A percentile compares a stretch with the other conserved stretches of the same genome.
phyloP scores from a whole-genome alignment of 2,329 filamentous ascomycete species.

The Colletotrichum filicis region DNA sequence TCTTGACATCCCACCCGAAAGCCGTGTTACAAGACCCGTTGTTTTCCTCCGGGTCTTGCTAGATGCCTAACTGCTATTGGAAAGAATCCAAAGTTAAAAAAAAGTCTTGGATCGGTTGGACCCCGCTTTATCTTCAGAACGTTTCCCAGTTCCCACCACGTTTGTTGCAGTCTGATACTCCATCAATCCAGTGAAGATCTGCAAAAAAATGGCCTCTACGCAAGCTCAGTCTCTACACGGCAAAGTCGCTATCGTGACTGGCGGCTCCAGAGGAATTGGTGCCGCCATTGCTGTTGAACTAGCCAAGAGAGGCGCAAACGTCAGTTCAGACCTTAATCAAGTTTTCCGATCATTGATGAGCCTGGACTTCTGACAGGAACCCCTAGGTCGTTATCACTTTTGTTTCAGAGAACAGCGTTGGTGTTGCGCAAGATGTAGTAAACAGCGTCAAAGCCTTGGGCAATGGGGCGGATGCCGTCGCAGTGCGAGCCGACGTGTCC shows the following conservation, averaged over 20 bases:
- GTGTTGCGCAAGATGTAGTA: not conserved
- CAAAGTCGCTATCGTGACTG: slow-evolving; percentile 33
- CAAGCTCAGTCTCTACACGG: slow-evolving; percentile 42
- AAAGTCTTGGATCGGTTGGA: not conserved
- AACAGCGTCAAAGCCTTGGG: not conserved
- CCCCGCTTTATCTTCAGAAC: not conserved
- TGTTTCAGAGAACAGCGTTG: not conserved
- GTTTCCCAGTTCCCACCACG: not conserved
- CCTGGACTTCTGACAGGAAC: not conserved
- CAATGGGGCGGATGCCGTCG: not conserved
- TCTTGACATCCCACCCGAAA: not conserved
- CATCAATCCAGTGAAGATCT: not conserved
- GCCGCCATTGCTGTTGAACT: slow-evolving; percentile 67
- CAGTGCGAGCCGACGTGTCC: not conserved
- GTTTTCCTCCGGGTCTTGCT: not conserved
- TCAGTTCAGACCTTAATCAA: slow-evolving; percentile 41
- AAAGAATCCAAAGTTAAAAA: not conserved
- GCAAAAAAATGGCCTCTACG: not conserved
- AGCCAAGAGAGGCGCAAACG: slow-evolving; percentile 56
- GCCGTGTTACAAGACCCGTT: not conserved
- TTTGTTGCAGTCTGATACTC: not conserved
- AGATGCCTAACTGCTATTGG: not conserved
- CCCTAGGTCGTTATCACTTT: not conserved
- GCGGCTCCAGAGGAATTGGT: slow-evolving; percentile 66
- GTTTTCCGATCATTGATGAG: not conserved